Conservation (phyloP, 129 eudicot genomes). For the Kitagawia praeruptora region DNA sequence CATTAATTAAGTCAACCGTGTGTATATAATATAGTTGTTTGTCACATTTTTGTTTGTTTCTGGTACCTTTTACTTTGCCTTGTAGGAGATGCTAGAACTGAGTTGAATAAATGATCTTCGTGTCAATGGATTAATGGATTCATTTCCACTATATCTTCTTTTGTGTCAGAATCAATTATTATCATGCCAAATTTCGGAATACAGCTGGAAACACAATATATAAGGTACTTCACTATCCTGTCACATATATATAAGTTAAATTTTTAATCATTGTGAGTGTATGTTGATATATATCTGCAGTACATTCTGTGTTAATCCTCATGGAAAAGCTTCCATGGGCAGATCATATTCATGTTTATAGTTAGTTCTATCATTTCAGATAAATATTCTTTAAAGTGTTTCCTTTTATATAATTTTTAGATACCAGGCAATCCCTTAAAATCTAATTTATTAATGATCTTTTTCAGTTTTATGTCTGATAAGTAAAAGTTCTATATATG, state of each 20-base stretch:
- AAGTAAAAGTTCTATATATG: neutral
- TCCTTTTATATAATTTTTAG: neutral
- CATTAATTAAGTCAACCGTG: neutral
- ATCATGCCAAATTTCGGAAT: slow-evolving; percentile 80
- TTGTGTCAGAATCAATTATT: slow-evolving; percentile 63
- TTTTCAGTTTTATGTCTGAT: neutral
- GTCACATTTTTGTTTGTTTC: neutral
- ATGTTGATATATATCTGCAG: neutral
- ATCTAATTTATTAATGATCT: too few relatives aligned
- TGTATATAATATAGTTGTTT: neutral
- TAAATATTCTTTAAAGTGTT: neutral
- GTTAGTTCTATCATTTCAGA: neutral
- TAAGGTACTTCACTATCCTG: slow-evolving; percentile 39
- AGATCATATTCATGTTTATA: neutral
- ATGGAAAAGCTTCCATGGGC: neutral
- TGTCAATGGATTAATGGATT: neutral
- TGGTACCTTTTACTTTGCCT: neutral
- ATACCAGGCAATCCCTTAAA: neutral
- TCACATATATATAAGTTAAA: too few relatives aligned
- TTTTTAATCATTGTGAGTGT: neutral
- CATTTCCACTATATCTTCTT: slow-evolving; percentile 3
- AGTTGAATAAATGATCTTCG: neutral
- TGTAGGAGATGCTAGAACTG: neutral
- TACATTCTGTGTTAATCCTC: neutral
- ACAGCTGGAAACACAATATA: slow-evolving; percentile 81